phyloP scores from a whole-genome alignment of 331 rosid genomes.

The Rosa hybrid region DNA sequence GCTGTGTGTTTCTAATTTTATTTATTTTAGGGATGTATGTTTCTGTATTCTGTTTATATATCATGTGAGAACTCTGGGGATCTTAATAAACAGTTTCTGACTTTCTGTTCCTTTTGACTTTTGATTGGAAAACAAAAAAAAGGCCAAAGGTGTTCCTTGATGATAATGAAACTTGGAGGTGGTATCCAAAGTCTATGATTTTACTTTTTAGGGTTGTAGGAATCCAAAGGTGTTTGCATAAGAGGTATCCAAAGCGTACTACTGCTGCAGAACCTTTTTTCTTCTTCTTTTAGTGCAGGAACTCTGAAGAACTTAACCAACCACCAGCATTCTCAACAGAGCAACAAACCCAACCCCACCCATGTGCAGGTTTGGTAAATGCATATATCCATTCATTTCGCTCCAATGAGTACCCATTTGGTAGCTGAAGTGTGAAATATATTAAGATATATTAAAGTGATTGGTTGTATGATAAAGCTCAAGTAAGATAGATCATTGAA shows the following conservation, averaged over 20 bases:
- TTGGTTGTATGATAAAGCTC: background rate
- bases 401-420: background rate
- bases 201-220: slow-evolving; percentile 4
- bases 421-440: background rate
- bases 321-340: slow-evolving; percentile 10
- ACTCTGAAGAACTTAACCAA: slow-evolving; percentile 1
- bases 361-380: slow-evolving; percentile 25
- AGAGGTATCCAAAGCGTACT: background rate
- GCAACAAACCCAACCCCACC: slow-evolving; percentile 20
- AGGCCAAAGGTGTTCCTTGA: background rate
- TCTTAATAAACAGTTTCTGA: background rate
- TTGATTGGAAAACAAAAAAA: background rate
- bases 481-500: too few species aligned
- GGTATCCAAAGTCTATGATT: slow-evolving; percentile 11
- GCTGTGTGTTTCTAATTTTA: slow-evolving; percentile 1
- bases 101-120: background rate
- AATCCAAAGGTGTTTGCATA: slow-evolving; percentile 24
- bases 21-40: background rate
- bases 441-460: background rate
- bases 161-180: background rate
- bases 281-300: background rate
- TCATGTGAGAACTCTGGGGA: background rate
- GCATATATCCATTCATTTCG: slow-evolving; percentile 13
- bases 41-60: background rate
- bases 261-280: background rate